A percentile compares a stretch with the other conserved stretches of the same genome.
These are phyloP conservation scores for Gaeumannomyces sp. DNA, from an alignment of 2,329 filamentous ascomycete genomes.

Conservation along the genomic window DNA sequence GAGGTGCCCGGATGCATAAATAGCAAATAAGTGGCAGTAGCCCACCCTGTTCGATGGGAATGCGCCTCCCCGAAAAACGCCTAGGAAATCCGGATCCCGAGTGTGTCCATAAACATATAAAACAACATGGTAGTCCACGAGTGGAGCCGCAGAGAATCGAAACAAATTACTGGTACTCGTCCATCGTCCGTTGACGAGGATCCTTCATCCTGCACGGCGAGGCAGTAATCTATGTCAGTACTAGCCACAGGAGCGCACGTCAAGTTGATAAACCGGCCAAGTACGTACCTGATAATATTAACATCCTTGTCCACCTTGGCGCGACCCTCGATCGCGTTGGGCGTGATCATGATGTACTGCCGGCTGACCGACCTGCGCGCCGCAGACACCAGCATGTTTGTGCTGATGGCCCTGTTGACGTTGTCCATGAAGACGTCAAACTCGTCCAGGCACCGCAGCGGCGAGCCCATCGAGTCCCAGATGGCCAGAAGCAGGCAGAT, in stretches of 20 bases:
- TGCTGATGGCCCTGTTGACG: conserved; percentile 88
- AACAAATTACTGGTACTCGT: conserved; percentile 7
- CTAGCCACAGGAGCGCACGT: neutral
- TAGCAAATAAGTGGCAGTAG: neutral
- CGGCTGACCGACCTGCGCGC: conserved; percentile 81
- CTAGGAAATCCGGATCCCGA: neutral
- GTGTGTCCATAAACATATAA: neutral
- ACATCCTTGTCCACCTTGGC: conserved; percentile 60
- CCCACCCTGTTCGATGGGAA: neutral
- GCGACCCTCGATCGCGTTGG: conserved; percentile 68
- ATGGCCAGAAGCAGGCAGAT: conserved; percentile 88
- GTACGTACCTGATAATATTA: conserved; percentile 63
- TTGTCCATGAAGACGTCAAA: conserved; percentile 99
- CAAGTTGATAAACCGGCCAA: neutral
- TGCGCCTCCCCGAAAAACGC: neutral
- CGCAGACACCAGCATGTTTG: conserved; percentile 83
- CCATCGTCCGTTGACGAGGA: conserved; percentile 48
- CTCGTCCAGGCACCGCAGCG: conserved; percentile 90
- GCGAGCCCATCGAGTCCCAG: conserved; percentile 98
- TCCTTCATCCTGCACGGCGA: conserved; percentile 43
- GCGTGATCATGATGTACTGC: conserved; percentile 95
- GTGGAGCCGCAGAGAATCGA: neutral
- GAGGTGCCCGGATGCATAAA: neutral
- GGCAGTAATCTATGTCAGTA: conserved; percentile 19
- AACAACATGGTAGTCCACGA: neutral